These are phyloP conservation scores for Cercospora sp. DNA, from an alignment of 2,329 filamentous ascomycete genomes.

Conservation along the genomic window DNA sequence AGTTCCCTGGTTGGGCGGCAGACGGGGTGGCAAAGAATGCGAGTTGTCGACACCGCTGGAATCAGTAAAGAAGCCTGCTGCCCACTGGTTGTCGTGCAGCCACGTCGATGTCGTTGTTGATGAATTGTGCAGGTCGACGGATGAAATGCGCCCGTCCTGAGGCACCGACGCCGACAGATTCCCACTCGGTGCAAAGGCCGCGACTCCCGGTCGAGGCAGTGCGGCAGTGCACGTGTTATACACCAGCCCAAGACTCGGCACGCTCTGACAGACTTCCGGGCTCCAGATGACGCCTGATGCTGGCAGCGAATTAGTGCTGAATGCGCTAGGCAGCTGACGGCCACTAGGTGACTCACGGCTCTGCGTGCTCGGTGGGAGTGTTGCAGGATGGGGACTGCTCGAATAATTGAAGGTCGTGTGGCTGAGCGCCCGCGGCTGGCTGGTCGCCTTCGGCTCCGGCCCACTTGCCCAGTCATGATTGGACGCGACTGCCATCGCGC, in stretches of 20 bases:
- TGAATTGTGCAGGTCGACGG: not conserved
- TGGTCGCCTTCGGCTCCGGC: not conserved
- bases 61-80: not conserved
- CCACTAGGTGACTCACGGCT: constrained; percentile 9
- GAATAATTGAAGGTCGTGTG: constrained; percentile 12
- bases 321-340: constrained; percentile 6
- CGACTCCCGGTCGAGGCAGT: not conserved
- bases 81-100: not conserved
- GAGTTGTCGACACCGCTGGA: not conserved
- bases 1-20: not conserved
- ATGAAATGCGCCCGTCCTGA: constrained; percentile 1
- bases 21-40: constrained; percentile 7
- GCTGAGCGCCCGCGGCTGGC: not conserved
- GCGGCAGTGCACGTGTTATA: constrained; percentile 12
- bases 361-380: not conserved
- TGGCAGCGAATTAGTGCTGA: constrained; percentile 6
- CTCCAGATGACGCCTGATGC: constrained; percentile 5
- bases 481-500: constrained; percentile 2
- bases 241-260: constrained; percentile 1
- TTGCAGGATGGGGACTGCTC: constrained; percentile 1
- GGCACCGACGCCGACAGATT: constrained; percentile 3
- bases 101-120: not conserved
- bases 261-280: not conserved
- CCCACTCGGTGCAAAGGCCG: not conserved
- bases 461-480: constrained; percentile 2